Evolutionary conservation across 2,329 filamentous ascomycete species (phyloP).

Genomic region (Hypoxylon sp.): DNA sequence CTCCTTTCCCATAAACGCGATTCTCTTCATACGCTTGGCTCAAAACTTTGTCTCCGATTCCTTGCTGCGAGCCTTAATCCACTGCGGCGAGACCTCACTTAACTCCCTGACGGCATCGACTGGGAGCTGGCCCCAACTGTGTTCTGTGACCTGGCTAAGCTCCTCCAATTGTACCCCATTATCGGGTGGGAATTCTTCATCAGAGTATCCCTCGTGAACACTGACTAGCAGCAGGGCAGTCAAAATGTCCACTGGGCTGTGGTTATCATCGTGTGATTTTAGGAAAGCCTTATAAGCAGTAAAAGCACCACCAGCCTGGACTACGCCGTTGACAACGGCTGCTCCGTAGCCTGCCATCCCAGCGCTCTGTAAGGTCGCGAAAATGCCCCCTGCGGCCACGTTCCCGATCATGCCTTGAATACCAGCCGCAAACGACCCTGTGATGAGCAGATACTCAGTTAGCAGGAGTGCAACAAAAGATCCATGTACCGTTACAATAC

Average conservation of each 20-base stretch:
- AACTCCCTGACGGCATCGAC: background rate
- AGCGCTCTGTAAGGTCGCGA: conserved; percentile 41
- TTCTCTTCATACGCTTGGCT: too few species aligned
- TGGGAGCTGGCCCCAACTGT: background rate
- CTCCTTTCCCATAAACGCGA: too few species aligned
- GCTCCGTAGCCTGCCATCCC: conserved; percentile 39
- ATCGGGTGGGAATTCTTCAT: background rate
- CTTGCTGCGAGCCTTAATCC: background rate
- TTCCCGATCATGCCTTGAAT: conserved; percentile 37
- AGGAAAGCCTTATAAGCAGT: background rate
- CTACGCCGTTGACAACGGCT: conserved; percentile 27
- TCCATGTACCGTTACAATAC: background rate
- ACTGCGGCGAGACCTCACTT: background rate
- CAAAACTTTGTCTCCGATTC: background rate
- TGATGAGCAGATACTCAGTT: background rate
- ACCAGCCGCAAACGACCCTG: conserved; percentile 37
- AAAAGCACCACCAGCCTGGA: conserved; percentile 26
- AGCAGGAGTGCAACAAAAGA: too few species aligned
- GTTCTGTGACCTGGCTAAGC: background rate
- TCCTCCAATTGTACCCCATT: background rate
- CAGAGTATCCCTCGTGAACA: too few species aligned
- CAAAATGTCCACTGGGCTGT: too few species aligned
- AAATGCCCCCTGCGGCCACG: conserved; percentile 33
- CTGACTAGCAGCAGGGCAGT: too few species aligned
- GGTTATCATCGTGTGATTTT: too few species aligned